Conservation (phyloP, 192 early-diverging fungal species). For the Backusella morwellensis region DNA sequence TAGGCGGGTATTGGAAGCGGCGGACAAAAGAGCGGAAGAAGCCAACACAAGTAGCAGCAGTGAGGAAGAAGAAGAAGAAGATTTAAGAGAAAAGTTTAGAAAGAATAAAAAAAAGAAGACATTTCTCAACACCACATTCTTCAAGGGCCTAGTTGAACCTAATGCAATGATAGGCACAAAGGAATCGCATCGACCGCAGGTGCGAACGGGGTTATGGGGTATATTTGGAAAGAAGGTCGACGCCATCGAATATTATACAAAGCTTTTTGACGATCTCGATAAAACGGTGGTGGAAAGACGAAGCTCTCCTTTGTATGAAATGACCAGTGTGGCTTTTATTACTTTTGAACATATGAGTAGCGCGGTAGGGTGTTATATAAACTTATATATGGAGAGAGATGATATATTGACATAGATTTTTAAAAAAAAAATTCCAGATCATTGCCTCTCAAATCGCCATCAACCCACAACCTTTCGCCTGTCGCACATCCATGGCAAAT, state of each 20-base stretch:
- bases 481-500: constrained; percentile 56
- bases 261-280: constrained; percentile 53
- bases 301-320: constrained; percentile 15
- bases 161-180: background rate
- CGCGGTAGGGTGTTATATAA: constrained; percentile 45
- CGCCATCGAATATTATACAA: constrained; percentile 62
- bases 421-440: constrained; percentile 33
- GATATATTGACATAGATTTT: background rate
- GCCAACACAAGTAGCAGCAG: background rate
- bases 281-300: constrained; percentile 37
- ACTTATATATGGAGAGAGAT: background rate
- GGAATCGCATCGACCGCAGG: constrained; percentile 37
- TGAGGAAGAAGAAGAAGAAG: background rate
- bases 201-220: constrained; percentile 39
- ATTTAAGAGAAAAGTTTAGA: constrained; percentile 4
- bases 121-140: background rate
- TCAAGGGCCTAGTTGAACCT: constrained; percentile 4
- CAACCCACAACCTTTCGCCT: constrained; percentile 59
- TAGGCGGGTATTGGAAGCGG: background rate
- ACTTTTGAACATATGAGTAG: constrained; percentile 67
- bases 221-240: constrained; percentile 61
- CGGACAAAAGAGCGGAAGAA: background rate
- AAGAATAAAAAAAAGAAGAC: constrained; percentile 1
- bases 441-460: constrained; percentile 64
- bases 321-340: constrained; percentile 65